phyloP scores from a whole-genome alignment of 345 rosid genomes.

The Nasturtium officinale region DNA sequence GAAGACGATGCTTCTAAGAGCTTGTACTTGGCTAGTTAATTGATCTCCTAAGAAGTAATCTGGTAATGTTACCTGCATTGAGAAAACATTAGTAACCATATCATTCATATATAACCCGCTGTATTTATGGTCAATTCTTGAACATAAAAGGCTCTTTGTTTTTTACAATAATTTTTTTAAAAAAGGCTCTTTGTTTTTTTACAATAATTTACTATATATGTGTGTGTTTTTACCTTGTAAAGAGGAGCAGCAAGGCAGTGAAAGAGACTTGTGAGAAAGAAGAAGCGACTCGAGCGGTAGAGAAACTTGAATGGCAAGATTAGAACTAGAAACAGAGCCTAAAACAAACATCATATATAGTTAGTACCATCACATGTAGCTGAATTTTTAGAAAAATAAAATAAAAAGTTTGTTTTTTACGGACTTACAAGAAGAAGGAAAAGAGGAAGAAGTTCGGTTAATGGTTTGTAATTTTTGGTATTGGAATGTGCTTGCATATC shows the following conservation, averaged over 20 bases:
- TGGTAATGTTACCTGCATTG: conserved; percentile 58
- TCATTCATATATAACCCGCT: too few relatives aligned
- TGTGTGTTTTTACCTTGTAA: conserved; percentile 41
- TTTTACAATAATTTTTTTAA: too few relatives aligned
- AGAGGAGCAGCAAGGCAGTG: conserved; percentile 36
- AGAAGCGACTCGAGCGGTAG: conserved; percentile 38
- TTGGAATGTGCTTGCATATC: conserved; percentile 59
- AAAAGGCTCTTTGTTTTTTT: too few relatives aligned
- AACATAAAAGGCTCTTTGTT: too few relatives aligned
- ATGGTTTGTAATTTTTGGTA: conserved; percentile 46
- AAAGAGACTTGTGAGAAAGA: conserved; percentile 34
- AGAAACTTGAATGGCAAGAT: conserved; percentile 41
- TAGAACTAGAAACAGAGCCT: conserved; percentile 35
- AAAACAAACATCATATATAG: too few relatives aligned
- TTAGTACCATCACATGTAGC: too few relatives aligned
- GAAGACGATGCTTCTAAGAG: conserved; percentile 58
- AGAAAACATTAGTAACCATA: too few relatives aligned
- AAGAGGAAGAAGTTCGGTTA: conserved; percentile 56
- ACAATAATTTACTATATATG: too few relatives aligned
- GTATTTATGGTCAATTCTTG: too few relatives aligned
- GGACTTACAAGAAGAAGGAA: conserved; percentile 45
- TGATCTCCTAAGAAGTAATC: conserved; percentile 76
- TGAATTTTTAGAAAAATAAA: too few relatives aligned
- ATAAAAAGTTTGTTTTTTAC: too few relatives aligned
- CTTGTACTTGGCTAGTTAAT: conserved; percentile 69